Evolutionary conservation across 805 yeast species (phyloP).

Genomic region (Nakazawaea laoshanensis): DNA sequence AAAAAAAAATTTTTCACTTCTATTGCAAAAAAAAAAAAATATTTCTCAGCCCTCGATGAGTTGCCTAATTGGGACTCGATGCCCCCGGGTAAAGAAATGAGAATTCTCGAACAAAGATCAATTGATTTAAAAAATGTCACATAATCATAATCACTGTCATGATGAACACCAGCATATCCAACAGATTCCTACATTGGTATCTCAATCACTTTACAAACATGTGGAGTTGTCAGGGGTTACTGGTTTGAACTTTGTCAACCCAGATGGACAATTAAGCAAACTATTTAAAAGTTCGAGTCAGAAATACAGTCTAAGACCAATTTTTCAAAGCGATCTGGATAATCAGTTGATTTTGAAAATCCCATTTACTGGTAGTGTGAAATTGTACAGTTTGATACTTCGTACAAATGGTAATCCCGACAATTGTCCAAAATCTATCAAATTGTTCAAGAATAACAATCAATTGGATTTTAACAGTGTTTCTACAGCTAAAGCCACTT

Average conservation of each 20-base stretch:
- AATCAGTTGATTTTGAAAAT: slow-evolving; percentile 68
- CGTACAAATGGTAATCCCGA: slow-evolving; percentile 51
- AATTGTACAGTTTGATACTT: slow-evolving; percentile 63
- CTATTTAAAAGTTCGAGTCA: slow-evolving; percentile 47
- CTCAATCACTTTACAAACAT: slow-evolving; percentile 57
- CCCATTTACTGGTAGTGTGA: slow-evolving; percentile 74
- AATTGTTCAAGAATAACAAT: slow-evolving; percentile 63
- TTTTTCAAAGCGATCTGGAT: slow-evolving; percentile 61
- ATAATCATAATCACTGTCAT: slow-evolving; percentile 13
- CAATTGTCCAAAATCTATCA: slow-evolving; percentile 62
- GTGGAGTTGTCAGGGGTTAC: slow-evolving; percentile 53
- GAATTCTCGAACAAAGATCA: background rate
- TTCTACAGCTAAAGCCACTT: slow-evolving; percentile 37
- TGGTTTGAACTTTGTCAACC: slow-evolving; percentile 55
- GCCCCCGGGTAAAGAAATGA: background rate
- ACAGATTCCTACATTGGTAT: slow-evolving; percentile 61
- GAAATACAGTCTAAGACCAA: slow-evolving; percentile 38
- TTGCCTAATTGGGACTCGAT: background rate
- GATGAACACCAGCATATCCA: slow-evolving; percentile 40
- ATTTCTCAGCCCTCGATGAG: slow-evolving; percentile 7
- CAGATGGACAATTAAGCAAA: slow-evolving; percentile 35
- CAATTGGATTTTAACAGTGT: slow-evolving; percentile 68
- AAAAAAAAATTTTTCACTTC: background rate
- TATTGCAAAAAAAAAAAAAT: slow-evolving; percentile 2
- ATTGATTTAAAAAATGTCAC: slow-evolving; percentile 3